These are phyloP conservation scores for Aspergillus coremiiformis DNA, from an alignment of 495 filamentous ascomycete genomes.

Conservation along the genomic window DNA sequence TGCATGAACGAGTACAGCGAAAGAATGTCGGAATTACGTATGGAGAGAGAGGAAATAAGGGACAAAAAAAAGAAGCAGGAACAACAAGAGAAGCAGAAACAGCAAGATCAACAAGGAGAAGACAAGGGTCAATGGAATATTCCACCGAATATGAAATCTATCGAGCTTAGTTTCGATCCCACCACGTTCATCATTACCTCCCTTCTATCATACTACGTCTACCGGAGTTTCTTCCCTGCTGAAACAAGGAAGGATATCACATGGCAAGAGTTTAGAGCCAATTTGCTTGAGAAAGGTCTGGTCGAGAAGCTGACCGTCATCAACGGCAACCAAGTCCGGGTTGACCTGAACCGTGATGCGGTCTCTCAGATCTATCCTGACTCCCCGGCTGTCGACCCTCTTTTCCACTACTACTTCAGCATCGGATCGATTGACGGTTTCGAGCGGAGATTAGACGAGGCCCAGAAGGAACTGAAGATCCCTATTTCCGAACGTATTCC, in stretches of 20 bases:
- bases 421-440: constrained; percentile 93
- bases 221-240: constrained; percentile 52
- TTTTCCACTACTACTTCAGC: constrained; percentile 85
- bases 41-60: constrained; percentile 37
- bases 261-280: constrained; percentile 90
- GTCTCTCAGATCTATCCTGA: constrained; percentile 73
- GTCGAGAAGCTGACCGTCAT: constrained; percentile 87
- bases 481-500: constrained; percentile 81
- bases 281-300: constrained; percentile 90
- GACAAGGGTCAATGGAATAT: constrained; percentile 18
- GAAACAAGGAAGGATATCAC: constrained; percentile 78
- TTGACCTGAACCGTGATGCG: constrained; percentile 79
- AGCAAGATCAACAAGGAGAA: constrained; percentile 19
- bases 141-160: constrained; percentile 23
- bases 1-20: constrained; percentile 36
- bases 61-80: constrained; percentile 22
- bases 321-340: constrained; percentile 64
- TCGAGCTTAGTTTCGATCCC: constrained; percentile 50
- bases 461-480: constrained; percentile 79
- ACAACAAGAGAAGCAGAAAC: constrained; percentile 1
- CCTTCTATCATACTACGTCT: constrained; percentile 56
- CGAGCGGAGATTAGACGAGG: constrained; percentile 77
- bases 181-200: constrained; percentile 47
- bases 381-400: constrained; percentile 58
- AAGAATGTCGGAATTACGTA: too few species aligned